phyloP scores from a whole-genome alignment of 345 rosid species.

The Geranium rotundifolium region DNA sequence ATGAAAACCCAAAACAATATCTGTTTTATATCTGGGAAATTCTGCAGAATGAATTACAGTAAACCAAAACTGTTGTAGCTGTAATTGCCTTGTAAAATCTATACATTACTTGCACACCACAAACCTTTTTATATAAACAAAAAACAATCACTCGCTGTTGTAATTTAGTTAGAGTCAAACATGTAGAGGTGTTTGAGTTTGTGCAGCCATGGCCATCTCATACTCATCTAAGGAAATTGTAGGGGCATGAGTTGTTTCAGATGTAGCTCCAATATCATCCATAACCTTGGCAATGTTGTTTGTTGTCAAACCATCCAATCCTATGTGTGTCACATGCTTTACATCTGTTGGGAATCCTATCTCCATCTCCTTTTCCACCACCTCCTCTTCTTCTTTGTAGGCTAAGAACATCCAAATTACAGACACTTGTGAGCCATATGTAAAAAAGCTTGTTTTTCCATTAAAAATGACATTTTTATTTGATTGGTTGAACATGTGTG shows the following conservation, averaged over 20 bases:
- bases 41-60: too few relatives aligned
- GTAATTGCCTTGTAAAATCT: too few relatives aligned
- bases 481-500: too few relatives aligned
- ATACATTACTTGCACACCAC: too few relatives aligned
- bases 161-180: too few relatives aligned
- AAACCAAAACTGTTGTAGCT: too few relatives aligned
- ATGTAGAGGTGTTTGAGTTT: neutral
- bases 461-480: too few relatives aligned
- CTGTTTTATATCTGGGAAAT: too few relatives aligned
- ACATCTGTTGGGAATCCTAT: slow-evolving; percentile 38
- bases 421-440: neutral
- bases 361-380: slow-evolving; percentile 18
- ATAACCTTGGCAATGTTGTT: slow-evolving; percentile 15
- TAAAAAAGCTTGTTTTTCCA: neutral
- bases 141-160: too few relatives aligned
- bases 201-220: slow-evolving; percentile 21
- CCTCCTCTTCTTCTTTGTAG: slow-evolving; percentile 26
- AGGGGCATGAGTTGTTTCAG: slow-evolving; percentile 17
- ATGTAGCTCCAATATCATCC: slow-evolving; percentile 11
- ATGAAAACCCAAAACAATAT: too few relatives aligned
- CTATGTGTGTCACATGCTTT: slow-evolving; percentile 41
- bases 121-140: too few relatives aligned
- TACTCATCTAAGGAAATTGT: slow-evolving; percentile 12
- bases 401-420: slow-evolving; percentile 1
- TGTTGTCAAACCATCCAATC: slow-evolving; percentile 24